These are phyloP conservation scores for Umbellularia californica DNA, from an alignment of 164 flowering plant genomes.

Conservation along the genomic window DNA sequence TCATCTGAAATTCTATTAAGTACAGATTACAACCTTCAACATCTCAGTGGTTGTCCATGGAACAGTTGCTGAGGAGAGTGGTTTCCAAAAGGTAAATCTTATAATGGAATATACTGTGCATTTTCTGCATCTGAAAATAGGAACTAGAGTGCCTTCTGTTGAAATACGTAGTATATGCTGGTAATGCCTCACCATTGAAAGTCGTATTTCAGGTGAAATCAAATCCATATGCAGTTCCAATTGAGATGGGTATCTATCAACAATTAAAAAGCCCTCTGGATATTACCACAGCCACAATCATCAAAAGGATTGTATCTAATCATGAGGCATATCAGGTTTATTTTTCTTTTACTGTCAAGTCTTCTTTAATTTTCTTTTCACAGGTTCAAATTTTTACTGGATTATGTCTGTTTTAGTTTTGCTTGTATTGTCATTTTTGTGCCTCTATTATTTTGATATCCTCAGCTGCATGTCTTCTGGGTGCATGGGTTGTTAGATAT, in stretches of 20 bases:
- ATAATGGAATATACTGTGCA: neutral
- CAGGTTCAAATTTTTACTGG: neutral
- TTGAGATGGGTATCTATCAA: constrained; percentile 68
- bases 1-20: neutral
- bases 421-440: neutral
- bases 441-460: neutral
- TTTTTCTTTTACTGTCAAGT: neutral
- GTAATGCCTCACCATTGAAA: constrained; percentile 1
- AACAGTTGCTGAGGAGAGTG: constrained; percentile 78
- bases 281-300: constrained; percentile 85
- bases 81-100: constrained; percentile 52
- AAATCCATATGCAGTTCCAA: constrained; percentile 79
- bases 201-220: constrained; percentile 43
- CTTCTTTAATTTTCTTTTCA: no score
- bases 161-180: constrained; percentile 8
- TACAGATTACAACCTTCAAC: constrained; percentile 91
- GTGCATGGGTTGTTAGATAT: neutral
- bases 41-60: constrained; percentile 94
- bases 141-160: neutral
- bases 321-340: constrained; percentile 91
- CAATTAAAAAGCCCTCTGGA: constrained; percentile 80
- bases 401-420: neutral
- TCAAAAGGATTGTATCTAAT: constrained; percentile 83
- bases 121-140: neutral
- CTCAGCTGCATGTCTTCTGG: neutral